These are phyloP conservation scores for Leccinum ochraceum DNA, from an alignment of 768 basidiomycete genomes.

Conservation along the genomic window DNA sequence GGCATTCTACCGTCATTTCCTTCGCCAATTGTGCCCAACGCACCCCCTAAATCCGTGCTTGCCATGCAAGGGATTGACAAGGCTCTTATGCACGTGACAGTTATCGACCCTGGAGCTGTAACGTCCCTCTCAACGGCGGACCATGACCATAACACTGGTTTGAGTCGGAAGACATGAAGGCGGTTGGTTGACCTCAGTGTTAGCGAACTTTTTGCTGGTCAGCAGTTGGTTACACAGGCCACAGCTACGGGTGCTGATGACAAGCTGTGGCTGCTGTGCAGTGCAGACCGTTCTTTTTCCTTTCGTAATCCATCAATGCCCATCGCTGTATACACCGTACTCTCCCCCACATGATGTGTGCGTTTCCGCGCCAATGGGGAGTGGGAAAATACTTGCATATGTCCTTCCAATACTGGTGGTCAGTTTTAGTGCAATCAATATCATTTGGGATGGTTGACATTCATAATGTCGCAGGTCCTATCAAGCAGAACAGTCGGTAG, in stretches of 20 bases:
- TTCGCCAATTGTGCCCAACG: constrained; percentile 60
- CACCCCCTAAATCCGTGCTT: constrained; percentile 69
- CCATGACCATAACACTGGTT: constrained; percentile 44
- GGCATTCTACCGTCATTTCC: constrained; percentile 79
- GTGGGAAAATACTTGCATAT: constrained; percentile 97
- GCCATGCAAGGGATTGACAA: constrained; percentile 78
- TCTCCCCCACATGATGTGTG: constrained; percentile 77
- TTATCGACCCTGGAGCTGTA: constrained; percentile 56
- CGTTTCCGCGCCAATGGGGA: constrained; percentile 96
- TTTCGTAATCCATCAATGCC: constrained; percentile 59
- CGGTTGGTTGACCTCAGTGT: constrained; percentile 77
- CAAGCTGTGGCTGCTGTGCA: constrained; percentile 33
- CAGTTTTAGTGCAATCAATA: constrained; percentile 6
- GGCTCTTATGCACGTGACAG: constrained; percentile 66
- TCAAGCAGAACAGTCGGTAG: constrained; percentile 75
- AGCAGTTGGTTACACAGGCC: constrained; percentile 22
- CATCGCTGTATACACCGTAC: constrained; percentile 64
- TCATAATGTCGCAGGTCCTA: constrained; percentile 51
- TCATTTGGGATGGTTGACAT: not conserved
- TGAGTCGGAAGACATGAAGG: constrained; percentile 60
- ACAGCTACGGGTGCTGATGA: constrained; percentile 16
- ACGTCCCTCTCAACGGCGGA: constrained; percentile 41
- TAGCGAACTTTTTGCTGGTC: constrained; percentile 85
- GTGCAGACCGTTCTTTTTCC: constrained; percentile 91
- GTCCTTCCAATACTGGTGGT: constrained; percentile 91